phyloP scores from a whole-genome alignment of 345 rosid species.

The Balakata baccata region DNA sequence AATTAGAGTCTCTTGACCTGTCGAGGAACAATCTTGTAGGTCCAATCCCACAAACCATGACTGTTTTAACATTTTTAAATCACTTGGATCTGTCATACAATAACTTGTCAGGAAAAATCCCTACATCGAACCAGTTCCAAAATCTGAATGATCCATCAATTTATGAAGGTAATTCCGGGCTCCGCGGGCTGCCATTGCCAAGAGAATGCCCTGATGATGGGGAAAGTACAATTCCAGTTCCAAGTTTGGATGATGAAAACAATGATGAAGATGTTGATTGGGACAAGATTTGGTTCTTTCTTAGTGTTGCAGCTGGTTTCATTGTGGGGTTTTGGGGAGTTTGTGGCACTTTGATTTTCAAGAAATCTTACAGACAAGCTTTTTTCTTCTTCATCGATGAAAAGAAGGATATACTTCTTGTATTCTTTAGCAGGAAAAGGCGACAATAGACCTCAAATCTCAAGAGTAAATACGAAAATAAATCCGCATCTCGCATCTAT shows the following conservation, averaged over 20 bases:
- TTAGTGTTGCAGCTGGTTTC: background rate
- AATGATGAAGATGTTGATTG: background rate
- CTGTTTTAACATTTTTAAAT: conserved; percentile 13
- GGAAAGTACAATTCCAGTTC: background rate
- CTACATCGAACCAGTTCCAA: conserved; percentile 15
- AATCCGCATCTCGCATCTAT: background rate
- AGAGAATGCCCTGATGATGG: background rate
- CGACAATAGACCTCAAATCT: too few species aligned
- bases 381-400: conserved; percentile 9
- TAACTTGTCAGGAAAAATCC: conserved; percentile 26
- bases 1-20: conserved; percentile 12
- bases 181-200: background rate
- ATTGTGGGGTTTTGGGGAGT: conserved; percentile 16
- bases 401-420: background rate
- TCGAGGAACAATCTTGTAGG: conserved; percentile 22
- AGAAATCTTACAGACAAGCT: conserved; percentile 15
- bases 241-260: background rate
- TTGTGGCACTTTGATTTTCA: background rate
- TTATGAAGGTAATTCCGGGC: conserved; percentile 17
- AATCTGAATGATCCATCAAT: conserved; percentile 15
- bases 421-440: too few species aligned
- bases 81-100: conserved; percentile 25
- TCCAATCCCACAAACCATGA: conserved; percentile 14
- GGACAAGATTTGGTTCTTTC: background rate
- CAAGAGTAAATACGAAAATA: too few species aligned